Percentiles rank a stretch among this genome's conserved stretches.
Evolutionary conservation across 2,329 filamentous ascomycete genomes (phyloP).

Genomic region (Fusarium austroafricanum): DNA sequence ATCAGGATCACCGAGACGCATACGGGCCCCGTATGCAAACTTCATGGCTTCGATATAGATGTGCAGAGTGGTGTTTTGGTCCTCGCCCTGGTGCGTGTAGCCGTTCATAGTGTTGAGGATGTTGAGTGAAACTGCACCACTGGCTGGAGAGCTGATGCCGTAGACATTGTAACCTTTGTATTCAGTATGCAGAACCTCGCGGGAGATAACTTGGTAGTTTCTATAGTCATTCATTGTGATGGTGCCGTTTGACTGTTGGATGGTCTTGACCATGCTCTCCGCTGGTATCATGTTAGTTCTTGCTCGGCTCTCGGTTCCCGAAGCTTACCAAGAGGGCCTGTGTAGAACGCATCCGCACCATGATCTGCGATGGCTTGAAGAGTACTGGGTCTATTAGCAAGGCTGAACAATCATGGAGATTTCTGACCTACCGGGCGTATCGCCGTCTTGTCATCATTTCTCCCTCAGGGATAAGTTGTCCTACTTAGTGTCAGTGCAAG

Average conservation of each 20-base stretch:
- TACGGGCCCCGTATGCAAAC: conserved; percentile 85
- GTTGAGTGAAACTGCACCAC: conserved; percentile 79
- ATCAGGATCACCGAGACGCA: conserved; percentile 83
- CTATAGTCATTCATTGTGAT: conserved; percentile 84
- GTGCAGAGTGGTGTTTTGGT: conserved; percentile 78
- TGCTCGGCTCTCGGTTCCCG: background rate
- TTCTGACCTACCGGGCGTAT: conserved; percentile 68
- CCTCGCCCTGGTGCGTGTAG: conserved; percentile 67
- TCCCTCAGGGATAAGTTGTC: conserved; percentile 75
- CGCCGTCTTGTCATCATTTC: conserved; percentile 84
- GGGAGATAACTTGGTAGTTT: conserved; percentile 75
- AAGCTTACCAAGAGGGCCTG: conserved; percentile 68
- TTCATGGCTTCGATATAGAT: conserved; percentile 88
- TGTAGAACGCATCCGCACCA: conserved; percentile 81
- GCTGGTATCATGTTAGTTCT: conserved; percentile 59
- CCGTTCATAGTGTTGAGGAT: conserved; percentile 87
- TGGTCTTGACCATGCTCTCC: conserved; percentile 75
- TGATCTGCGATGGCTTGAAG: conserved; percentile 80
- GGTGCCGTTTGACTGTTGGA: conserved; percentile 79
- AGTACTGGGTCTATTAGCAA: conserved; percentile 56
- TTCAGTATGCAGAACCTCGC: conserved; percentile 71
- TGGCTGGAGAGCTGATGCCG: conserved; percentile 78
- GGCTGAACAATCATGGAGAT: rapidly evolving
- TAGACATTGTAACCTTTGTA: conserved; percentile 79
- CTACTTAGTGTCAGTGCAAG: conserved; percentile 42